Percentiles rank a stretch among this genome's conserved stretches.
Evolutionary conservation across 257 asterid genomes (phyloP).

Genomic region (Penstemon davidsonii): DNA sequence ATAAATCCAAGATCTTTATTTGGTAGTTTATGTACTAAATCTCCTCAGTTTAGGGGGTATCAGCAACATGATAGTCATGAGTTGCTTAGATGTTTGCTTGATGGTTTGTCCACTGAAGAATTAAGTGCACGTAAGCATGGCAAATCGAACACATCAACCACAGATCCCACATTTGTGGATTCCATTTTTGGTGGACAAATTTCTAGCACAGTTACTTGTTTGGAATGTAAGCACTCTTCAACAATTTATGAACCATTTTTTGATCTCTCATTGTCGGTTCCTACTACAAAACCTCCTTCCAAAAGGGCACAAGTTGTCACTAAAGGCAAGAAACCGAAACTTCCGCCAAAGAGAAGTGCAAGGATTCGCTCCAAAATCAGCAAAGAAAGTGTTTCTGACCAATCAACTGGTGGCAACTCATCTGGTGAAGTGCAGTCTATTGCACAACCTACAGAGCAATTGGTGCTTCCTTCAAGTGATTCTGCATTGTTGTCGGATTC

Average conservation of each 20-base stretch:
- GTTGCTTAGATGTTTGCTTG: constrained; percentile 83
- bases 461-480: constrained; percentile 37
- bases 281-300: constrained; percentile 69
- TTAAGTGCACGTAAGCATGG: constrained; percentile 45
- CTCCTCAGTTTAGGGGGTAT: constrained; percentile 89
- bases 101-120: constrained; percentile 76
- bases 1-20: constrained; percentile 73
- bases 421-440: constrained; percentile 37
- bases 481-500: constrained; percentile 34
- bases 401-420: constrained; percentile 36
- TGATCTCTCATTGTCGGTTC: constrained; percentile 90
- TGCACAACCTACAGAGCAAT: constrained; percentile 34
- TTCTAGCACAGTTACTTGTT: constrained; percentile 74
- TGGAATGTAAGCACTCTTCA: constrained; percentile 82
- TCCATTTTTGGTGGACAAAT: constrained; percentile 81
- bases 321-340: constrained; percentile 70
- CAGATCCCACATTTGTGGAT: constrained; percentile 63
- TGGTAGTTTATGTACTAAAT: constrained; percentile 70
- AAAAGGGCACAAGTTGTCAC: constrained; percentile 43
- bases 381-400: constrained; percentile 46
- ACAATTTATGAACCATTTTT: constrained; percentile 71
- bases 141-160: constrained; percentile 33
- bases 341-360: constrained; percentile 62
- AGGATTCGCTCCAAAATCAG: constrained; percentile 44
- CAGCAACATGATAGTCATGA: constrained; percentile 98